A percentile compares a stretch with the other conserved stretches of the same genome.
These are phyloP conservation scores for Penstemon newberryi DNA, from an alignment of 257 asterid species.

Conservation along the genomic window DNA sequence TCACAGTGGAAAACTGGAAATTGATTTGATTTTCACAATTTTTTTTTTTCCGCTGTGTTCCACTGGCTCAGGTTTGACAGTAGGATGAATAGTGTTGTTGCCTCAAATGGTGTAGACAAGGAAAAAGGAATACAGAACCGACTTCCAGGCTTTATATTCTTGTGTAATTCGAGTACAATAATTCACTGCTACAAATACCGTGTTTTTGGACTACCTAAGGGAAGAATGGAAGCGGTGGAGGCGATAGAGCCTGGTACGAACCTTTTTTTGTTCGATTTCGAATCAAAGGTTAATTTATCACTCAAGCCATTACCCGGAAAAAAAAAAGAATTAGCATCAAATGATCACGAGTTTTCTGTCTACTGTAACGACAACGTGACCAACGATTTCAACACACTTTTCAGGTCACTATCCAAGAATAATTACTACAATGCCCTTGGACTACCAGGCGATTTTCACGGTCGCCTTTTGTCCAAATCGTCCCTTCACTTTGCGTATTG, in stretches of 20 bases:
- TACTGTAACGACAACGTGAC: constrained; percentile 31
- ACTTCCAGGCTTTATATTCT: constrained; percentile 67
- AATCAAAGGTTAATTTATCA: constrained; percentile 45
- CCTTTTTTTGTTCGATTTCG: constrained; percentile 73
- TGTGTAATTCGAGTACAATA: constrained; percentile 65
- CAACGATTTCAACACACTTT: constrained; percentile 41
- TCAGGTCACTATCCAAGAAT: constrained; percentile 27
- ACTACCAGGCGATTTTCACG: constrained; percentile 31
- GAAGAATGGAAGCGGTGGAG: constrained; percentile 47
- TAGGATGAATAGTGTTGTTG: too few relatives aligned
- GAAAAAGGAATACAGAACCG: constrained; percentile 26
- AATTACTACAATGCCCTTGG: constrained; percentile 22
- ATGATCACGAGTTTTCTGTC: constrained; percentile 14
- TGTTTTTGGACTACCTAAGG: constrained; percentile 74
- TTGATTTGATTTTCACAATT: too few relatives aligned
- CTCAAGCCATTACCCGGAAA: constrained; percentile 26
- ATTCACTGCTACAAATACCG: constrained; percentile 68
- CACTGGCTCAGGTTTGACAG: too few relatives aligned
- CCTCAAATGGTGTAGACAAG: constrained; percentile 26
- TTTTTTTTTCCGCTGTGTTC: too few relatives aligned
- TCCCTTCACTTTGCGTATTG: constrained; percentile 38
- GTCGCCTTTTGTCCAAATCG: constrained; percentile 28
- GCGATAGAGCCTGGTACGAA: constrained; percentile 60
- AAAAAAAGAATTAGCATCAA: background rate
- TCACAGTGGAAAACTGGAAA: too few relatives aligned